Conservation (phyloP, 2,329 filamentous ascomycete species). For the Cladophialophora carrionii region DNA sequence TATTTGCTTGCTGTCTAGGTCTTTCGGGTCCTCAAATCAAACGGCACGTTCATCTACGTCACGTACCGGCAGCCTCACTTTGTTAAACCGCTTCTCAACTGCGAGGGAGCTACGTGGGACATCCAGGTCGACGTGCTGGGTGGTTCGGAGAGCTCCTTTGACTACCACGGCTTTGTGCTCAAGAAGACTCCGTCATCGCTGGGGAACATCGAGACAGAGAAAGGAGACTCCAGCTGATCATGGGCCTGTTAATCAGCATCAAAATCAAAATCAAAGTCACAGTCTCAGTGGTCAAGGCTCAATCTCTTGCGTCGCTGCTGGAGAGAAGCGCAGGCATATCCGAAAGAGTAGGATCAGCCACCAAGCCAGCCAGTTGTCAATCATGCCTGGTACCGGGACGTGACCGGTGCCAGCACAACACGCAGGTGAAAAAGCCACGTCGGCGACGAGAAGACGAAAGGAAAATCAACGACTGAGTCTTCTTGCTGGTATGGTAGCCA, state of each 20-base stretch:
- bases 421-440: no score
- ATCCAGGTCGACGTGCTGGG: constrained; percentile 51
- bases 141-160: constrained; percentile 49
- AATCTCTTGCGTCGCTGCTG: no score
- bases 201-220: neutral
- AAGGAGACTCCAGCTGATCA: neutral
- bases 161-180: constrained; percentile 53
- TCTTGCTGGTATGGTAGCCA: no score
- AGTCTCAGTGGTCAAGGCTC: no score
- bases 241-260: neutral
- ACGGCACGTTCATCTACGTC: constrained; percentile 57
- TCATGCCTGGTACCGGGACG: no score
- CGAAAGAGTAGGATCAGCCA: no score
- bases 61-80: constrained; percentile 62
- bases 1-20: constrained; percentile 43
- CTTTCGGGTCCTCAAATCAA: constrained; percentile 53
- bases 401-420: no score
- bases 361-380: no score
- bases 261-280: no score
- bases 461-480: no score
- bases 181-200: neutral
- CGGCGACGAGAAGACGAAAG: no score
- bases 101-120: constrained; percentile 49
- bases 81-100: constrained; percentile 53
- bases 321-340: no score